Percentiles rank a stretch among this genome's conserved stretches.
Conservation (phyloP, 768 basidiomycete species). For the Mycena belliarum region DNA sequence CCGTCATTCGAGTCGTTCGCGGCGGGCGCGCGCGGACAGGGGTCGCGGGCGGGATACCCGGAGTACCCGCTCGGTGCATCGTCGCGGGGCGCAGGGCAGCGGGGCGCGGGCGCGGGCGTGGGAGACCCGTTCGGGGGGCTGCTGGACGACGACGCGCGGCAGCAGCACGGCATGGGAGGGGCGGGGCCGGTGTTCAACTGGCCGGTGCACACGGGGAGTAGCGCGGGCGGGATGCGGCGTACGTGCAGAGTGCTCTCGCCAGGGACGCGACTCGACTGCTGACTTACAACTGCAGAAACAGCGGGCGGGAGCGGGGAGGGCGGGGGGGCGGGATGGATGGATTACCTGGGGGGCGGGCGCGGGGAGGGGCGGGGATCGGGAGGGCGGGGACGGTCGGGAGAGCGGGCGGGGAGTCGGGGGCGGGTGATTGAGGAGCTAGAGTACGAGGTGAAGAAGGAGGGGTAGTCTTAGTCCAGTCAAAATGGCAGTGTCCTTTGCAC, state of each 20-base stretch:
- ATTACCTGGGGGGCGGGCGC: slow-evolving; percentile 10
- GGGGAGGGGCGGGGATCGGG: background rate
- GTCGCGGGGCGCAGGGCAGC: slow-evolving; percentile 8
- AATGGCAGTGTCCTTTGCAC: too few relatives aligned
- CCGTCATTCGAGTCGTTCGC: slow-evolving; percentile 14
- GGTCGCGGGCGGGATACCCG: slow-evolving; percentile 2
- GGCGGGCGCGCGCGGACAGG: background rate
- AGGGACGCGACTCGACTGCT: background rate
- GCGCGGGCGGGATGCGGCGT: slow-evolving; percentile 8
- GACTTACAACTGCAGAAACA: background rate
- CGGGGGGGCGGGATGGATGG: slow-evolving; percentile 12
- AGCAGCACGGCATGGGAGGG: background rate
- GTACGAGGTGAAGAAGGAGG: slow-evolving; percentile 22
- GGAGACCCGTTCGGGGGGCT: slow-evolving; percentile 20
- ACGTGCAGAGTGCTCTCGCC: background rate
- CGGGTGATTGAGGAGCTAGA: slow-evolving; percentile 15
- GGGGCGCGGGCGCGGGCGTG: background rate
- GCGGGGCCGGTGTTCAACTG: slow-evolving; percentile 12
- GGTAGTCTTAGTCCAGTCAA: too few relatives aligned
- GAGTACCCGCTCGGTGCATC: slow-evolving; percentile 10
- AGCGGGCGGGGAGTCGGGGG: slow-evolving; percentile 21
- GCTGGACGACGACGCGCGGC: slow-evolving; percentile 17
- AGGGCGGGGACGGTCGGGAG: slow-evolving; percentile 9
- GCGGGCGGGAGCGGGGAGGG: slow-evolving; percentile 5
- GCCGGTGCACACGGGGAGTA: slow-evolving; percentile 16